Percentiles rank a stretch among this genome's conserved stretches.
These are phyloP conservation scores for Tarenaya hassleriana DNA, from an alignment of 345 rosid genomes.

Conservation along the genomic window DNA sequence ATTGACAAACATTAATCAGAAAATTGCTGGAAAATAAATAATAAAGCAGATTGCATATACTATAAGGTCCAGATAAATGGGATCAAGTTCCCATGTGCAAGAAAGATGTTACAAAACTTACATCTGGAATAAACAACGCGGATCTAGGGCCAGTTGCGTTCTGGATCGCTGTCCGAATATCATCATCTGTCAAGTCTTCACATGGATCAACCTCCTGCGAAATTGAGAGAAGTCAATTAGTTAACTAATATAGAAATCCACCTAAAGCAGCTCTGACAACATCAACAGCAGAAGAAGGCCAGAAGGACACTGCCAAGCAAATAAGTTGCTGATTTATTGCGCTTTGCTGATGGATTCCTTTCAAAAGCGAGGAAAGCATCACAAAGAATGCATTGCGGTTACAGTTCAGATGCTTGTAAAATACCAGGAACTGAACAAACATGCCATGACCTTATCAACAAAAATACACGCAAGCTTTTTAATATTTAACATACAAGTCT, in stretches of 20 bases:
- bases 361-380: no score
- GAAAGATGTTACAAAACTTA: conserved; percentile 23
- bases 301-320: conserved; percentile 7
- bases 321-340: neutral
- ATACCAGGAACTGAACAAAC: neutral
- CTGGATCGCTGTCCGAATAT: conserved; percentile 55
- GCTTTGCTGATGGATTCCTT: no score
- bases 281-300: conserved; percentile 8
- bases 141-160: conserved; percentile 56
- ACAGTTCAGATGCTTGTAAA: neutral
- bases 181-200: conserved; percentile 53
- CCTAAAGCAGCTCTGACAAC: conserved; percentile 5
- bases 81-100: conserved; percentile 10
- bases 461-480: neutral
- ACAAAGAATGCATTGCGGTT: no score
- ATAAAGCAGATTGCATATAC: neutral
- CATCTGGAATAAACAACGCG: conserved; percentile 65
- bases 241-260: conserved; percentile 11
- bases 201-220: conserved; percentile 67
- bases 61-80: conserved; percentile 16
- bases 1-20: conserved; percentile 7
- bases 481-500: neutral
- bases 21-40: conserved; percentile 1
- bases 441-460: no score
- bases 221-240: conserved; percentile 13